Evolutionary conservation across 257 asterid genomes (phyloP).

Genomic region (Nicotiana attenuata): DNA sequence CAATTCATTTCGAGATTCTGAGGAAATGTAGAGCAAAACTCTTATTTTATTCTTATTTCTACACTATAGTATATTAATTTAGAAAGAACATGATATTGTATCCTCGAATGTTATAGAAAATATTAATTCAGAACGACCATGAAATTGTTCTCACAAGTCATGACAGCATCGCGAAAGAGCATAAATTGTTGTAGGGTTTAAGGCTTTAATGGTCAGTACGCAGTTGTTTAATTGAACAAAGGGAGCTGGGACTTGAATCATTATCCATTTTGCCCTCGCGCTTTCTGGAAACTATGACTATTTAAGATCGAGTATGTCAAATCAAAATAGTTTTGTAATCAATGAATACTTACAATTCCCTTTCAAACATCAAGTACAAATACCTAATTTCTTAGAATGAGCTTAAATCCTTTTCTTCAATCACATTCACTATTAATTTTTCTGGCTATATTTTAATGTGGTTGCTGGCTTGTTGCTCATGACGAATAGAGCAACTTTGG

Average conservation of each 20-base stretch:
- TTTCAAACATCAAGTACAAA: conserved; percentile 4
- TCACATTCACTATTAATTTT: not conserved
- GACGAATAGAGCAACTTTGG: not conserved
- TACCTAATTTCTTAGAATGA: not conserved
- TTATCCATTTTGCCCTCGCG: too few relatives aligned
- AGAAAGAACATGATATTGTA: not conserved
- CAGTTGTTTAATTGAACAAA: too few relatives aligned
- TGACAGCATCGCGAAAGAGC: too few relatives aligned
- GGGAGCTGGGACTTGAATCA: too few relatives aligned
- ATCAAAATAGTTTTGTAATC: not conserved
- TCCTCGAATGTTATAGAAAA: too few relatives aligned
- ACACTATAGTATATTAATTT: too few relatives aligned
- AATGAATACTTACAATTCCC: not conserved
- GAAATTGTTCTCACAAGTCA: too few relatives aligned
- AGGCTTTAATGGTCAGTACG: too few relatives aligned
- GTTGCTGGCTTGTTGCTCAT: not conserved
- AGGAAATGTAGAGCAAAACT: not conserved
- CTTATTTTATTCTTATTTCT: not conserved
- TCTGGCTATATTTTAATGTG: not conserved
- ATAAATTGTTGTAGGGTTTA: too few relatives aligned
- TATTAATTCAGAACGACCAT: too few relatives aligned
- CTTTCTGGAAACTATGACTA: too few relatives aligned
- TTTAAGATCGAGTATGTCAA: too few relatives aligned
- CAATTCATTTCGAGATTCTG: not conserved
- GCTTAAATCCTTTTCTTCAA: not conserved